These are phyloP conservation scores for Cutaneotrichosporon cutaneum DNA, from an alignment of 1,284 basidiomycete genomes.

Conservation along the genomic window DNA sequence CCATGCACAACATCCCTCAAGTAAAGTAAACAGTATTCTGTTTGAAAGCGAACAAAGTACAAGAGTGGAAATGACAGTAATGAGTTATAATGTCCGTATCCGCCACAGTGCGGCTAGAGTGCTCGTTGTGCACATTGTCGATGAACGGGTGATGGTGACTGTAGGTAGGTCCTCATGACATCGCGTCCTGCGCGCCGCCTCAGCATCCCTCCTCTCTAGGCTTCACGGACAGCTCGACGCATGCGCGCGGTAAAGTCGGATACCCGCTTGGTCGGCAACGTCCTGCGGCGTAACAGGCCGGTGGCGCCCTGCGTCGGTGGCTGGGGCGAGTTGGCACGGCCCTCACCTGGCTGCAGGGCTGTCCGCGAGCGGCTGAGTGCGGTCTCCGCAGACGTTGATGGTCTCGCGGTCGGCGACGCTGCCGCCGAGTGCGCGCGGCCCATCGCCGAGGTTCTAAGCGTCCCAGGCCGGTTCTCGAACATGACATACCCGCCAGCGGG, in stretches of 20 bases:
- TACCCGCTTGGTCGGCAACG: slow-evolving; percentile 24
- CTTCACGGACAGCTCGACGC: slow-evolving; percentile 16
- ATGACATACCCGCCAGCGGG: slow-evolving; percentile 44
- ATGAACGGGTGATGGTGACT: not conserved
- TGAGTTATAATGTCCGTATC: not conserved
- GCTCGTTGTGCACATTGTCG: not conserved
- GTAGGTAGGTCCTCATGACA: not conserved
- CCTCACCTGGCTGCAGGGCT: slow-evolving; percentile 13
- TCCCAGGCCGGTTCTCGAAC: slow-evolving; percentile 20
- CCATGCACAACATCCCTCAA: slow-evolving; percentile 4
- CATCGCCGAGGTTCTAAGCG: not conserved
- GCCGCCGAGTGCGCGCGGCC: slow-evolving; percentile 1
- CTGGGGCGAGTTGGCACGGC: slow-evolving; percentile 18
- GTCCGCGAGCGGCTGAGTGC: slow-evolving; percentile 11
- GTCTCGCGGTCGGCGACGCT: not conserved
- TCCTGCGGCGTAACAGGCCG: slow-evolving; percentile 19
- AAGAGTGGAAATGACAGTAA: not conserved
- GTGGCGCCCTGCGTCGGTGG: slow-evolving; percentile 8
- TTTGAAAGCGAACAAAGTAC: slow-evolving; percentile 2
- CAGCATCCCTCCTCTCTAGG: not conserved
- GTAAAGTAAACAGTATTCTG: not conserved
- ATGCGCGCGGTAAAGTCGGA: slow-evolving; percentile 14
- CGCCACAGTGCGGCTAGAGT: not conserved
- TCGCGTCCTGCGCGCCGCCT: not conserved
- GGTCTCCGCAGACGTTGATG: not conserved